phyloP scores from a whole-genome alignment of 208 protist genomes.

The Phytomonas francai region DNA sequence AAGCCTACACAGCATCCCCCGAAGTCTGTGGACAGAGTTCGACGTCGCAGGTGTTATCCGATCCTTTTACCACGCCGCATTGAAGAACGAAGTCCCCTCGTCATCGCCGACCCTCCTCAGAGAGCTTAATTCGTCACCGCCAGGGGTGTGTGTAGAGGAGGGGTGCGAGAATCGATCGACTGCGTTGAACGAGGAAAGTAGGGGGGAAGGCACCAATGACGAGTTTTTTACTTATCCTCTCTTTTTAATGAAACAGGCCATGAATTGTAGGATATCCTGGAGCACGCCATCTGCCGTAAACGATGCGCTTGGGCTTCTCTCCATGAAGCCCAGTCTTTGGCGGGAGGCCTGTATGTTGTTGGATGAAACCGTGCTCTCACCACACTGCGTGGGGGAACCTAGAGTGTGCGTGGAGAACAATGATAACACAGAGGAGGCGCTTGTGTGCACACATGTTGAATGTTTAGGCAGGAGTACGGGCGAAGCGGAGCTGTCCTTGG shows the following conservation, averaged over 20 bases:
- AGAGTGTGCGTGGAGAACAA: neutral
- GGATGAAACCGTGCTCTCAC: slow-evolving; percentile 9
- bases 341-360: slow-evolving; percentile 39
- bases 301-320: slow-evolving; percentile 42
- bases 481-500: neutral
- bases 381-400: neutral
- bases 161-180: neutral
- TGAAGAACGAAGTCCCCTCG: neutral
- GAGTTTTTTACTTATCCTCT: slow-evolving; percentile 11
- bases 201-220: neutral
- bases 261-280: slow-evolving; percentile 13
- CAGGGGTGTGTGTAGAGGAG: neutral
- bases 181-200: neutral
- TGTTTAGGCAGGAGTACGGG: neutral
- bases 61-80: slow-evolving; percentile 34
- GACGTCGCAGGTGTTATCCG: slow-evolving; percentile 42
- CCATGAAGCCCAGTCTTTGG: slow-evolving; percentile 21
- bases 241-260: slow-evolving; percentile 11
- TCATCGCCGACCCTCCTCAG: neutral
- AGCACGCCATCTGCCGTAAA: slow-evolving; percentile 52
- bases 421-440: neutral
- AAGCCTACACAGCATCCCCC: slow-evolving; percentile 5
- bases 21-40: slow-evolving; percentile 44
- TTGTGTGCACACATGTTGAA: neutral
- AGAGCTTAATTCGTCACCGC: neutral